Evolutionary conservation across 148 eudicot genomes (phyloP).

Genomic region (Vaccinium macrocarpon): DNA sequence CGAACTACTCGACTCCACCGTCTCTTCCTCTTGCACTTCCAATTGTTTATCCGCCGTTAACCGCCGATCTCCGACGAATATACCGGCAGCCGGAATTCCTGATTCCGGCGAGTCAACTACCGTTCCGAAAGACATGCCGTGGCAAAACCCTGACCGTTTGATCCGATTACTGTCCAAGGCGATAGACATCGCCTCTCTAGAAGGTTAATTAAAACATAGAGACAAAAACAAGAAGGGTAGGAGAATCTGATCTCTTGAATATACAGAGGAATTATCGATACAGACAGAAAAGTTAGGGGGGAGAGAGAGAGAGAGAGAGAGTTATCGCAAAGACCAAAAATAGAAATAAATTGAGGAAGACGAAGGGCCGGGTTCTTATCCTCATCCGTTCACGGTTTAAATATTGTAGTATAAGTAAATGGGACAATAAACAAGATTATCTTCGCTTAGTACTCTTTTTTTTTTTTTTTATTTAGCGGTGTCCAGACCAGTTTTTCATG

Average conservation of each 20-base stretch:
- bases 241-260: not conserved
- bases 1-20: slow-evolving; percentile 30
- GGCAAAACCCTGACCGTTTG: slow-evolving; percentile 28
- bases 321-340: not conserved
- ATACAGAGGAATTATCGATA: not conserved
- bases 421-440: slow-evolving; percentile 20
- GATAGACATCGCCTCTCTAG: slow-evolving; percentile 30
- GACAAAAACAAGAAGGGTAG: not conserved
- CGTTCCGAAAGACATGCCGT: slow-evolving; percentile 21
- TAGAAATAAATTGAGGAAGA: slow-evolving; percentile 18
- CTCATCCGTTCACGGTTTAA: slow-evolving; percentile 26
- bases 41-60: not conserved
- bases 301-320: slow-evolving; percentile 24
- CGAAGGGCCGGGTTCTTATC: slow-evolving; percentile 30
- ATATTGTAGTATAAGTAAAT: not conserved
- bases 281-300: not conserved
- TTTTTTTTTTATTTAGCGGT: too few species aligned
- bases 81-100: not conserved
- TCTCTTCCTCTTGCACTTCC: slow-evolving; percentile 19
- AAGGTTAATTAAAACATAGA: not conserved
- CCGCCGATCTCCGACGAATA: slow-evolving; percentile 23
- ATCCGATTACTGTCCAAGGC: slow-evolving; percentile 33
- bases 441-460: not conserved
- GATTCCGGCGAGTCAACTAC: slow-evolving; percentile 25
- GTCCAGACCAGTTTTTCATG: too few species aligned